phyloP scores from a whole-genome alignment of 176 grass and related monocot species.

The Dactylis glomerata region DNA sequence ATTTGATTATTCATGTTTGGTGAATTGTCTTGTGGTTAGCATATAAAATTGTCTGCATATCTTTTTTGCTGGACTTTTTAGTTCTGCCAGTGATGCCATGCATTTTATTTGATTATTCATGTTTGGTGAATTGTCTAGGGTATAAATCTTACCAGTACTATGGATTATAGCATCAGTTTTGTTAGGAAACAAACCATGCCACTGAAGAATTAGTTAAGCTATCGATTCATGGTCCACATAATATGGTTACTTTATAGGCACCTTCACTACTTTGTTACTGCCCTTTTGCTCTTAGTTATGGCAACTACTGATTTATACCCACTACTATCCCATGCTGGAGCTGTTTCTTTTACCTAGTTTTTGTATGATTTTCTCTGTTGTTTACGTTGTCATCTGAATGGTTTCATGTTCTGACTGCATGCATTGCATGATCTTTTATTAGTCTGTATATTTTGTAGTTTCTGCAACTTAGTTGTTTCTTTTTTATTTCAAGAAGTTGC shows the following conservation, averaged over 20 bases:
- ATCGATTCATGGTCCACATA: background rate
- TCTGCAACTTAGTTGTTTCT: background rate
- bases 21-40: background rate
- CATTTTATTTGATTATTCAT: background rate
- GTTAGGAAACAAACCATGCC: background rate
- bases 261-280: constrained; percentile 1
- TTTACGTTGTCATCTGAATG: background rate
- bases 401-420: background rate
- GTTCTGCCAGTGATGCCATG: background rate
- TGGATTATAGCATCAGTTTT: constrained; percentile 16
- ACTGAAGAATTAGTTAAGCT: background rate
- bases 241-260: constrained; percentile 5
- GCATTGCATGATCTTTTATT: background rate
- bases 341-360: background rate
- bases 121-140: background rate
- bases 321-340: background rate
- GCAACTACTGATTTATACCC: background rate
- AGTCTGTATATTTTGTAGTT: background rate
- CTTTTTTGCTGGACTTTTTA: constrained; percentile 1
- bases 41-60: background rate
- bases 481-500: background rate
- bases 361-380: background rate
- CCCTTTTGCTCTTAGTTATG: background rate
- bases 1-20: background rate
- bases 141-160: background rate